Percentiles rank a stretch among this genome's conserved stretches.
Conservation (phyloP, 768 basidiomycete species). For the Trametes cubensis region DNA sequence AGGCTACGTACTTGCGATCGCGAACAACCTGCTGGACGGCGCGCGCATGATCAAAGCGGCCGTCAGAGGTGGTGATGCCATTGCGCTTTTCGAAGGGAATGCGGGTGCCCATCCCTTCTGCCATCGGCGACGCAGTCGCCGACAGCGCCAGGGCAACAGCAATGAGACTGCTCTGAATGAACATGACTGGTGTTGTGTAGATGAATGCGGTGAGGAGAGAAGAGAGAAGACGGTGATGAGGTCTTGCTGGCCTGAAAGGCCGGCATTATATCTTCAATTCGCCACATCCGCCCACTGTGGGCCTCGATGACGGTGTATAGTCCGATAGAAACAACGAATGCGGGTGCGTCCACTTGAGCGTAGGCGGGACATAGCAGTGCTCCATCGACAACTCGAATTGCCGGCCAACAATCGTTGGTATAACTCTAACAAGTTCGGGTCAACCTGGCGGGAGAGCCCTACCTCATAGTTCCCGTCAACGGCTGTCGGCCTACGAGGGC, state of each 20-base stretch:
- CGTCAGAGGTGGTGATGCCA: slow-evolving; percentile 7
- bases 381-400: neutral
- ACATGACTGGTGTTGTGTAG: neutral
- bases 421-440: neutral
- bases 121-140: slow-evolving; percentile 7
- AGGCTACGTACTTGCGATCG: slow-evolving; percentile 24
- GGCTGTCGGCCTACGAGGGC: too few species aligned
- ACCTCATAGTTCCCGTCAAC: too few species aligned
- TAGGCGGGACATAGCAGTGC: neutral
- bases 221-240: neutral
- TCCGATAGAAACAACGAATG: neutral
- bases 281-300: slow-evolving; percentile 5
- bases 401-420: neutral
- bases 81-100: slow-evolving; percentile 21
- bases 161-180: slow-evolving; percentile 7
- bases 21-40: slow-evolving; percentile 19
- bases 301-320: neutral
- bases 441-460: too few species aligned
- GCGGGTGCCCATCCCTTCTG: slow-evolving; percentile 3
- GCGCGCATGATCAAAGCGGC: slow-evolving; percentile 23
- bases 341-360: neutral
- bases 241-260: neutral
- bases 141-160: slow-evolving; percentile 9
- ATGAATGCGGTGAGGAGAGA: neutral
- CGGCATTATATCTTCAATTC: neutral